Conservation (phyloP, 352 stramenopile species). For the Globisporangium cederbergense region DNA sequence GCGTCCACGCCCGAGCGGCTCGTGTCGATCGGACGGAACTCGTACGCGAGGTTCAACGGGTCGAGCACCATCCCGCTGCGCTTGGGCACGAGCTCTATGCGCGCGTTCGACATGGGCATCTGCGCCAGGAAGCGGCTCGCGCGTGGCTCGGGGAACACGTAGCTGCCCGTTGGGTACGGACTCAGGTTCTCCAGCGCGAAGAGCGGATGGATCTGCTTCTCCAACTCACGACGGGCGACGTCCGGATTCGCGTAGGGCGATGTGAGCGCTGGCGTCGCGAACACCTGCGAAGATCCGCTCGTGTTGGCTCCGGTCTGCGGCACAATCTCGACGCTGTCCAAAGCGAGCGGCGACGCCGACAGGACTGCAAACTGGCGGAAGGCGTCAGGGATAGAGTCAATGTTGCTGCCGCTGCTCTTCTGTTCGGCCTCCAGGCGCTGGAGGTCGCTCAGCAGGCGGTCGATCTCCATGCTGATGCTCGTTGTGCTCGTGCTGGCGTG, state of each 20-base stretch:
- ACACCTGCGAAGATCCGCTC: constrained; percentile 17
- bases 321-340: constrained; percentile 46
- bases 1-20: constrained; percentile 31
- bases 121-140: constrained; percentile 68
- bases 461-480: constrained; percentile 21
- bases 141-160: constrained; percentile 16
- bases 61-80: constrained; percentile 43
- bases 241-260: constrained; percentile 29
- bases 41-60: constrained; percentile 56
- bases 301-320: constrained; percentile 9
- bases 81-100: constrained; percentile 51
- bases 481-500: neutral
- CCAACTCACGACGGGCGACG: constrained; percentile 25
- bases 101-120: constrained; percentile 57
- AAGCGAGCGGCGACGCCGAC: constrained; percentile 39
- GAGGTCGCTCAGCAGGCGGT: constrained; percentile 38
- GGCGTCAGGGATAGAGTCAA: constrained; percentile 10
- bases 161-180: constrained; percentile 22
- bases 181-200: constrained; percentile 43
- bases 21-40: constrained; percentile 43
- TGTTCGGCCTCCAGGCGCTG: constrained; percentile 21
- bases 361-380: constrained; percentile 47
- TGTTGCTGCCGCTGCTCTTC: neutral
- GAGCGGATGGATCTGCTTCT: constrained; percentile 26
- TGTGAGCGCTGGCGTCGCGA: constrained; percentile 41